These are phyloP conservation scores for Conticribra weissflogii DNA, from an alignment of 108 stramenopile genomes.

Conservation along the genomic window DNA sequence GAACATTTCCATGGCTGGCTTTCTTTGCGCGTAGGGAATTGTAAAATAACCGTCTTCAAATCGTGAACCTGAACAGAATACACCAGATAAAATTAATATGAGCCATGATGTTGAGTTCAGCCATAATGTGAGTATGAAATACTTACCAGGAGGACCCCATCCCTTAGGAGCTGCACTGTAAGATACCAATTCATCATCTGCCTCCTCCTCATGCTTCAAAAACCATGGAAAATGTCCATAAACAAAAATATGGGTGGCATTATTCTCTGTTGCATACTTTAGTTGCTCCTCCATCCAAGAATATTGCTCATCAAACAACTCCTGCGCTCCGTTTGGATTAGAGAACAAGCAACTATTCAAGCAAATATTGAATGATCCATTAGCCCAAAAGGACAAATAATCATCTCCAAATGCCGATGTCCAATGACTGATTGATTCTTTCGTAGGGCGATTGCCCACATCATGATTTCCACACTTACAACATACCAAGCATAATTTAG, in stretches of 20 bases:
- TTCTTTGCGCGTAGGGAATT: conserved; percentile 18
- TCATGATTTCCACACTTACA: conserved; percentile 59
- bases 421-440: conserved; percentile 32
- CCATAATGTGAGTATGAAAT: no score
- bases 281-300: conserved; percentile 33
- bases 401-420: conserved; percentile 44
- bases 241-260: conserved; percentile 39
- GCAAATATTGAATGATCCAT: conserved; percentile 33
- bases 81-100: background rate
- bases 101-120: no score
- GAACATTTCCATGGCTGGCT: conserved; percentile 35
- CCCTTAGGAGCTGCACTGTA: conserved; percentile 17
- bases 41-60: conserved; percentile 40
- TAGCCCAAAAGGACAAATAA: conserved; percentile 28
- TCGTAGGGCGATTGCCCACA: conserved; percentile 46
- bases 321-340: conserved; percentile 22
- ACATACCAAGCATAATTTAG: no score
- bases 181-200: conserved; percentile 21
- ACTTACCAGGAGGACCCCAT: conserved; percentile 24
- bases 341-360: conserved; percentile 33
- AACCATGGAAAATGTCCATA: conserved; percentile 43
- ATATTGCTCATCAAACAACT: conserved; percentile 27
- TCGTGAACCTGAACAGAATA: conserved; percentile 6
- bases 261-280: conserved; percentile 23
- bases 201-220: conserved; percentile 38